Evolutionary conservation across 2,329 filamentous ascomycete genomes (phyloP), one percentile per base, ranked within the genome.

Genomic region (Apiospora malaysiana): DNA sequence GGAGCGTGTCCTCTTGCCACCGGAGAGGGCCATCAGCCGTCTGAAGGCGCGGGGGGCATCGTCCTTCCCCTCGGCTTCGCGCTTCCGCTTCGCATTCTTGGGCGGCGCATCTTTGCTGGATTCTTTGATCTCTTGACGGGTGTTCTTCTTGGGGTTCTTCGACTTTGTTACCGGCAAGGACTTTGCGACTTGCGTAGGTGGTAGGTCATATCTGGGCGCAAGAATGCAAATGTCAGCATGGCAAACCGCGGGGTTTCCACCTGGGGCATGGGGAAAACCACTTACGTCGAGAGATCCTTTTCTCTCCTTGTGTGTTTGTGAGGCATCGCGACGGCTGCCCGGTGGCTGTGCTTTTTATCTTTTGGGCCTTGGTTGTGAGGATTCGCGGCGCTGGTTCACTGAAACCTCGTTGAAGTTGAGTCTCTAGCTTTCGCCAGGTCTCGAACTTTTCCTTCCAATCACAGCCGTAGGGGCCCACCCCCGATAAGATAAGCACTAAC

Each of bases 41-140:
- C 90, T 89, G 81, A 99, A 99, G 1, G 93, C 94, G 75, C 94
- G 92, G 0, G 96, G 96, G 1, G 93, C 95, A 82, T 98, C 96
- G 79, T 97, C 91, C 49, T 88, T 85, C 42, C 80, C 81, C 68
- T 80, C 76, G 63, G 73, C 77, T 45, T 79, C 80, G 71, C 82
- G 79, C 82, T 86, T 91, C 82, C 83, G 83, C 75, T 87, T 86
- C 68, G 77, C 73, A 79, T 81, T 85, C 80, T 56, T 80, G 71
- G 76, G 71, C 45, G 70, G 69, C 63, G 73, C 77, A 72, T 72
- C 77, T 72, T 75, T 75, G 72, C 79, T 81, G 4, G 43, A 46
- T 42, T 70, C 66, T 72, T 77, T 69, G 79, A 76, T 69, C 78
- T 81, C 72, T 72, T 79, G 75, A 74, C 75, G 73, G 77, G 79